phyloP scores from a whole-genome alignment of 2,329 filamentous ascomycete genomes.

The Colletotrichum limetticola region DNA sequence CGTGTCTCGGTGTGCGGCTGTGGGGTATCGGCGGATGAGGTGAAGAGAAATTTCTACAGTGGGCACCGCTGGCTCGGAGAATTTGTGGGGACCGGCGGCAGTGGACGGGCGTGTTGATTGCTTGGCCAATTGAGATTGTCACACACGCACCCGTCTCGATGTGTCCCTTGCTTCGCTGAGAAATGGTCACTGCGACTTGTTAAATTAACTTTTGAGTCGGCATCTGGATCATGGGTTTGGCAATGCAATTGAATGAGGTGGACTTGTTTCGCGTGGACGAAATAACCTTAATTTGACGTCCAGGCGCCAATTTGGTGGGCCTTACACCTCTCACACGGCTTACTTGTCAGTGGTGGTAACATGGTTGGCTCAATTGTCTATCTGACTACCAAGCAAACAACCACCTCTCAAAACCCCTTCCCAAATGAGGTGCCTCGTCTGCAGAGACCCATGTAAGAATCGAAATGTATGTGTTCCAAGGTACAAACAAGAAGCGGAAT shows the following conservation, averaged over 20 bases:
- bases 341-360: neutral
- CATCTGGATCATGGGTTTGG: neutral
- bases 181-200: neutral
- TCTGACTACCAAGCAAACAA: neutral
- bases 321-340: too few species aligned
- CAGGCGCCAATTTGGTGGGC: neutral
- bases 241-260: neutral
- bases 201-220: neutral
- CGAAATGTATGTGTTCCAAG: constrained; percentile 21
- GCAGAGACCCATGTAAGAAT: constrained; percentile 11
- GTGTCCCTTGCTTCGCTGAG: neutral
- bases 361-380: neutral
- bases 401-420: constrained; percentile 17
- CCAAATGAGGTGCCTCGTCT: constrained; percentile 16
- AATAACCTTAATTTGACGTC: constrained; percentile 26
- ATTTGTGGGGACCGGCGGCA: constrained; percentile 10
- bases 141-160: neutral
- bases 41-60: constrained; percentile 24
- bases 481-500: constrained; percentile 8
- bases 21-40: constrained; percentile 12
- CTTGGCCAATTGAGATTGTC: neutral
- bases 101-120: neutral
- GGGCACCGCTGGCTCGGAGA: constrained; percentile 19
- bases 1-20: constrained; percentile 11
- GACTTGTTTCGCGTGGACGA: neutral